Evolutionary conservation across 2,329 filamentous ascomycete species (phyloP).

Genomic region (Amylocarpus encephaloides): DNA sequence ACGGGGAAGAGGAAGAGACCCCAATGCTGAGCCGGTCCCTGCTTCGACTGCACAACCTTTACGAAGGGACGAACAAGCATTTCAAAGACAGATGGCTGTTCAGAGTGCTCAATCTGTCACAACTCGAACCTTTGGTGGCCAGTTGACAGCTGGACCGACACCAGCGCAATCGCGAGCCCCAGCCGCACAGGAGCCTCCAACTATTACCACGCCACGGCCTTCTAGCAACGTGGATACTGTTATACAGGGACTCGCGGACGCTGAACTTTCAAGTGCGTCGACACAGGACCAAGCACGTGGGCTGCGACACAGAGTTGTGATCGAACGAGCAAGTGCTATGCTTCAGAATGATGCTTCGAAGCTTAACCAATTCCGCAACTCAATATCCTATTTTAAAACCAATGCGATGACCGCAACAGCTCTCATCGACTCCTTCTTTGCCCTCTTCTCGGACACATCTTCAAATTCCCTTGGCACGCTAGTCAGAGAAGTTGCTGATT

Average conservation of each 20-base stretch:
- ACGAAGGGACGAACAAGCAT: slow-evolving; percentile 80
- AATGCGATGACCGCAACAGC: slow-evolving; percentile 64
- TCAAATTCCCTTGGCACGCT: slow-evolving; percentile 80
- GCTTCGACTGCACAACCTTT: slow-evolving; percentile 72
- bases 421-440: slow-evolving; percentile 82
- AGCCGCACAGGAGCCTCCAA: slow-evolving; percentile 9
- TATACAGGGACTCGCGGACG: slow-evolving; percentile 40
- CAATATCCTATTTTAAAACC: slow-evolving; percentile 72
- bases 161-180: slow-evolving; percentile 40
- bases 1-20: slow-evolving; percentile 68
- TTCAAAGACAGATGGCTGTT: slow-evolving; percentile 86
- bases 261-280: slow-evolving; percentile 48
- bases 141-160: slow-evolving; percentile 49
- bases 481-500: slow-evolving; percentile 82
- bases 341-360: slow-evolving; percentile 72
- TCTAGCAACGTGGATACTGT: slow-evolving; percentile 18
- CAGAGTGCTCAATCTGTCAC: slow-evolving; percentile 79
- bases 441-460: slow-evolving; percentile 71
- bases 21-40: slow-evolving; percentile 75
- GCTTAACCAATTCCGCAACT: slow-evolving; percentile 67
- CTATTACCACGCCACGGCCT: slow-evolving; percentile 14
- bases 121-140: slow-evolving; percentile 76
- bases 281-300: slow-evolving; percentile 76
- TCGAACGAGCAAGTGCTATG: slow-evolving; percentile 77
- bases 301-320: slow-evolving; percentile 74